Base-by-base conservation (phyloP, 2,329 filamentous ascomycete species). In the Gremmenia infestans region DNA sequence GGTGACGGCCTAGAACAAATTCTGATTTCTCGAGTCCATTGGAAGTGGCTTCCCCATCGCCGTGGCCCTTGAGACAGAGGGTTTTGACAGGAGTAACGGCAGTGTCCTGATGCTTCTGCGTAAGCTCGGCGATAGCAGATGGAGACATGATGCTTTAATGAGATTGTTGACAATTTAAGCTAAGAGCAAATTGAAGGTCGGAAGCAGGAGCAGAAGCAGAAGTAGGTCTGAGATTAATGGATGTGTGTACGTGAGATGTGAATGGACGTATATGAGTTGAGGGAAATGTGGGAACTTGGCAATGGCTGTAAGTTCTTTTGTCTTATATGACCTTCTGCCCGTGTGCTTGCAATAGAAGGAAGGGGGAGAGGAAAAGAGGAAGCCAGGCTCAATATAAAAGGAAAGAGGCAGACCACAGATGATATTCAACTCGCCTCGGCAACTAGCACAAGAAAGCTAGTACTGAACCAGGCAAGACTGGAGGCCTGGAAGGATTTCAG, bases 1-100 rank as follows among this genome's bases (percentile, higher is more conserved):
- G 60, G 47, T 66, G 49, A 40, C 68, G 57, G 47, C 67, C 65
- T 14, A 70, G 53, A 11, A 63, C 56, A 47, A 59, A 68, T 19
- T 59, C 59, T 15, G 59, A 51, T 48, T 53, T 58, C 47, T 60
- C 63, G 19, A 48, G 37, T 12, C 53, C 56, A 4, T 57, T 58
- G 32, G 47, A 15, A 19, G n/a, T 9, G 22, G 22, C 17, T n/a
- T 19, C 50, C 32, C 37, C 50, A 39, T 55, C 56, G n/a, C 36
- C 23, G 45, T 62, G 50, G 28, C 57, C 56, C 40, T 60, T 60
- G 19, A 53, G 25, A 17, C 47, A 25, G 14, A 50, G 23, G n/a
- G 48, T 25, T n/a, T 52, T 50, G 40, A 39, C 52, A 22, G 46
- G 17, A 47, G 32, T n/a, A 5, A 37, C 7, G 17, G 51, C 28